A percentile compares a stretch with the other conserved stretches of the same genome.
Conservation (phyloP, 176 grass and related monocot species). For the Musa schizocarpa region DNA sequence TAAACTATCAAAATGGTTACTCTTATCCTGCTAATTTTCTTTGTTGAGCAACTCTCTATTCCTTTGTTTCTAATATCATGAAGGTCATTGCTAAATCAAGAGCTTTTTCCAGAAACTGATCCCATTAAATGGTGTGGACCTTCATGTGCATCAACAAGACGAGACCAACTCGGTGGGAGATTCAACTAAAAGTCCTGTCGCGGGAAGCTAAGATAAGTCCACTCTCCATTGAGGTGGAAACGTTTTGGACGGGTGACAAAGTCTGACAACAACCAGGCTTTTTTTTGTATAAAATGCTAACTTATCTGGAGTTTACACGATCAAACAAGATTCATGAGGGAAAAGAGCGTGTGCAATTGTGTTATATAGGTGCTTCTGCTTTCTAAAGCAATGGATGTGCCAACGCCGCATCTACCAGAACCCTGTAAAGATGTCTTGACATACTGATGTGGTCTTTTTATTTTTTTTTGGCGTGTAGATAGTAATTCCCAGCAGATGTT, state of each 20-base stretch:
- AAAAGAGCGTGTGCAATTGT: not conserved
- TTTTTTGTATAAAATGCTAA: not conserved
- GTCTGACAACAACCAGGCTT: too few species aligned
- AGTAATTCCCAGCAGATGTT: too few species aligned
- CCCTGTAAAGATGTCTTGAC: not conserved
- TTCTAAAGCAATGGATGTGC: not conserved
- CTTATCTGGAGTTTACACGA: not conserved
- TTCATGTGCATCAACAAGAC: conserved; percentile 35
- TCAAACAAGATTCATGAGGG: not conserved
- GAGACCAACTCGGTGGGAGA: conserved; percentile 16
- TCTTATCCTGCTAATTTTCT: too few species aligned
- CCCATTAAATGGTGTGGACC: conserved; percentile 47
- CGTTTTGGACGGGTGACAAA: not conserved
- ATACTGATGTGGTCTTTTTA: too few species aligned
- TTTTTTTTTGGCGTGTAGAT: too few species aligned
- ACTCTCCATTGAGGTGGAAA: not conserved
- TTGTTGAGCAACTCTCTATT: not conserved
- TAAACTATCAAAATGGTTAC: too few species aligned
- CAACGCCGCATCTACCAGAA: not conserved
- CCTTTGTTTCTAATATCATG: not conserved
- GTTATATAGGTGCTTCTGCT: not conserved
- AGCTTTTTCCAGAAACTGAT: conserved; percentile 50
- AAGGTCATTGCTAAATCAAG: not conserved
- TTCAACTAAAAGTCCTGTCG: conserved; percentile 22
- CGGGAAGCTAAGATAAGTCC: not conserved